Percentiles rank a stretch among this genome's conserved stretches.
These are phyloP conservation scores for Tetradesmus lagerheimii DNA, from an alignment of 139 green algal species.

Conservation along the genomic window DNA sequence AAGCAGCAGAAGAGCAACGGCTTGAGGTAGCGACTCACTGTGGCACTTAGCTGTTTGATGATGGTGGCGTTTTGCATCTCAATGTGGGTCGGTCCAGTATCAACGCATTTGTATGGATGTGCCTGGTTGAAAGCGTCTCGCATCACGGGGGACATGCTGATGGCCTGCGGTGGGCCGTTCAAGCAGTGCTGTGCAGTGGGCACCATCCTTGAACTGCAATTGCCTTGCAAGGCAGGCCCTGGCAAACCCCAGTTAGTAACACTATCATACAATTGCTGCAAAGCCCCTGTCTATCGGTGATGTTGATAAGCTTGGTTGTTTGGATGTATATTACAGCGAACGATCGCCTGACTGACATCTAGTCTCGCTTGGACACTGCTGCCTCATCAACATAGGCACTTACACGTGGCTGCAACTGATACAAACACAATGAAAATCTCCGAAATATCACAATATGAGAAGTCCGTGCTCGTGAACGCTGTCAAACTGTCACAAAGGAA, in stretches of 20 bases:
- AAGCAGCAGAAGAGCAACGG: no score
- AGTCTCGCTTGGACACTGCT: background rate
- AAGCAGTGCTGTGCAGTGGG: no score
- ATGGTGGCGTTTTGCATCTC: no score
- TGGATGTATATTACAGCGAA: background rate
- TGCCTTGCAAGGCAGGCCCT: background rate
- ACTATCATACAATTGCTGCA: background rate
- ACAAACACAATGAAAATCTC: background rate
- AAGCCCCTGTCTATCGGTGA: background rate
- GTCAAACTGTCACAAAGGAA: constrained; percentile 32
- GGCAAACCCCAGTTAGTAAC: background rate
- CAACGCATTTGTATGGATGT: no score
- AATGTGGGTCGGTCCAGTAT: no score
- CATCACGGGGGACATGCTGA: no score
- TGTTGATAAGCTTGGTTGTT: background rate
- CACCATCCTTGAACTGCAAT: no score
- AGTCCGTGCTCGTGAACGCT: constrained; percentile 7
- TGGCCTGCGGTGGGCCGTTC: background rate
- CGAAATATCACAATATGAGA: background rate
- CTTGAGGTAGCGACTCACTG: no score
- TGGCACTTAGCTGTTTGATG: no score
- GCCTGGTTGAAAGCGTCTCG: no score
- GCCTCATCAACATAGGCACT: no score
- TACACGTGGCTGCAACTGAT: no score
- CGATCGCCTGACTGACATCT: background rate